Conservation (phyloP, 176 grass and related monocot species). For the Saccharum spontaneum region DNA sequence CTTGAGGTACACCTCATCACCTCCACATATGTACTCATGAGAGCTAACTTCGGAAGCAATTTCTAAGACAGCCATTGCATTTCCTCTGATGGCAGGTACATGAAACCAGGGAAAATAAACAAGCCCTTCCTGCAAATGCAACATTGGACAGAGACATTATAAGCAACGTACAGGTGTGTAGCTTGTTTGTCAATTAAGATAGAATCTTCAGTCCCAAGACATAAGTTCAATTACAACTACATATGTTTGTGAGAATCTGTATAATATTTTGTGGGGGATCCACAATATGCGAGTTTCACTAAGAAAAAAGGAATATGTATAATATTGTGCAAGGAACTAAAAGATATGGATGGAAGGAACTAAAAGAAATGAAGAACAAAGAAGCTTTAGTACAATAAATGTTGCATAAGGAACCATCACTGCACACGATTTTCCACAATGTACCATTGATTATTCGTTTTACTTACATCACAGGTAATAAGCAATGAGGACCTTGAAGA, state of each 20-base stretch:
- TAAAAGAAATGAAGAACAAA: background rate
- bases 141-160: slow-evolving; percentile 1
- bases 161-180: slow-evolving; percentile 21
- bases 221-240: background rate
- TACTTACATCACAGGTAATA: slow-evolving; percentile 54
- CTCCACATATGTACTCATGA: background rate
- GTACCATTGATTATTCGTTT: slow-evolving; percentile 5
- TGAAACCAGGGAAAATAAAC: background rate
- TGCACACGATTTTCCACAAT: background rate
- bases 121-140: slow-evolving; percentile 1
- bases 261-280: background rate
- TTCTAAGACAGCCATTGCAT: background rate
- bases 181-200: background rate
- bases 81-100: slow-evolving; percentile 22
- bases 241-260: background rate
- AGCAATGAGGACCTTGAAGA: slow-evolving; percentile 92
- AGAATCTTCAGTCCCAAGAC: background rate
- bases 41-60: background rate
- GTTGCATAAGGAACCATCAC: background rate
- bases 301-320: background rate
- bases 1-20: slow-evolving; percentile 4
- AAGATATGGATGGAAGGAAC: background rate
- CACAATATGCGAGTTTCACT: background rate
- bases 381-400: background rate
- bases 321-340: background rate